Evolutionary conservation across 495 filamentous ascomycete species (phyloP).

Genomic region (Annulohypoxylon moriforme): DNA sequence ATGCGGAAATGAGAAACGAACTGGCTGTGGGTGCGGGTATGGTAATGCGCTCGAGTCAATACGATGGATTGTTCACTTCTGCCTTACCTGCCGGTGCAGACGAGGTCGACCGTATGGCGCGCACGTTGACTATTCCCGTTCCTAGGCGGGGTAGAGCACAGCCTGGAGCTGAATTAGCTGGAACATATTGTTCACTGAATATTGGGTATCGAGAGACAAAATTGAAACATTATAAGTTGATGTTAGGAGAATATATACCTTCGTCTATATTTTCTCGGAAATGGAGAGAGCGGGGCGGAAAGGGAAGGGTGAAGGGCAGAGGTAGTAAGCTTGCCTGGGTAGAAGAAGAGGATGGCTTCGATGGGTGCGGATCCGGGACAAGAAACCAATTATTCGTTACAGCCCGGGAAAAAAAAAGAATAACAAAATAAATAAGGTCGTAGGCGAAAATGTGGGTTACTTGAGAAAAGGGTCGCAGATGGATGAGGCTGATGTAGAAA

Average conservation of each 20-base stretch:
- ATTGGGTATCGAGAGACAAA: neutral
- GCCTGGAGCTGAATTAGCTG: neutral
- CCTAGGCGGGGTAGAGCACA: neutral
- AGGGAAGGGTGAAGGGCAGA: no score
- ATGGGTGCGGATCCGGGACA: neutral
- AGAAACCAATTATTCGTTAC: neutral
- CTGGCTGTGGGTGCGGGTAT: neutral
- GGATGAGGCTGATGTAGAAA: neutral
- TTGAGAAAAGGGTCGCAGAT: neutral
- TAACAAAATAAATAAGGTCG: neutral
- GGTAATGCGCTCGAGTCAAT: neutral
- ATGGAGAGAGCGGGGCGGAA: neutral
- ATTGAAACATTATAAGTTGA: neutral
- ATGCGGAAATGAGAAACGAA: neutral
- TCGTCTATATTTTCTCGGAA: neutral
- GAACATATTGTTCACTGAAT: neutral
- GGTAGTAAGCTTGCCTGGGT: no score
- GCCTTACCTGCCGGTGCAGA: neutral
- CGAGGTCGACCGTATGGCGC: neutral
- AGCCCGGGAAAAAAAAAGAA: neutral
- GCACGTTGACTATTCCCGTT: neutral
- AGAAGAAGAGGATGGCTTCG: neutral
- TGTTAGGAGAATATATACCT: neutral
- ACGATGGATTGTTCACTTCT: neutral
- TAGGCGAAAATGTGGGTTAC: neutral